Percentiles rank a stretch among this genome's conserved stretches.
Evolutionary conservation across 1,284 basidiomycete species (phyloP).

Genomic region (Cronartium quercuum): DNA sequence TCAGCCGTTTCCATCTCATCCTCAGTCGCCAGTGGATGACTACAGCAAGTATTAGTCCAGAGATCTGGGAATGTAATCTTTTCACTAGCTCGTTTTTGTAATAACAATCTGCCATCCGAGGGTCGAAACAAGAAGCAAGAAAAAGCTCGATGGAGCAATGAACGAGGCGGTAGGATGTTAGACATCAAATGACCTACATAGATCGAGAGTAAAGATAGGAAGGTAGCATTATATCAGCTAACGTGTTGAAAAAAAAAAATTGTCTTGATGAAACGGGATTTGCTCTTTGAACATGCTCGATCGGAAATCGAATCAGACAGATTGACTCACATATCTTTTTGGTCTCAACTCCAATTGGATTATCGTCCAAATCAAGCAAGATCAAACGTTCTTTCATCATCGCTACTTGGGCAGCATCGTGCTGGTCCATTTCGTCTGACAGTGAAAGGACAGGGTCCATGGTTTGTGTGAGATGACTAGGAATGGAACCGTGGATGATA

Average conservation of each 20-base stretch:
- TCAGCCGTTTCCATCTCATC: slow-evolving; percentile 67
- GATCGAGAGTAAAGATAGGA: not conserved
- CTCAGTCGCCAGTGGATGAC: slow-evolving; percentile 70
- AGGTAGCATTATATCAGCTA: not conserved
- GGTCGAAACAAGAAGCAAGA: slow-evolving; percentile 96
- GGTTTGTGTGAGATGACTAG: too few relatives aligned
- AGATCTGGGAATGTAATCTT: slow-evolving; percentile 99
- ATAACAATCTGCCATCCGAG: slow-evolving; percentile 82
- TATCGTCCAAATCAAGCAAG: slow-evolving; percentile 82
- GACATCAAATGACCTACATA: slow-evolving; percentile 89
- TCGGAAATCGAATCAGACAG: not conserved
- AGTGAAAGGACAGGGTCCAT: slow-evolving; percentile 2
- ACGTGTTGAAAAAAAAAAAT: too few relatives aligned
- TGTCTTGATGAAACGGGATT: too few relatives aligned
- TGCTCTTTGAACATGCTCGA: too few relatives aligned
- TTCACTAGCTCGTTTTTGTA: slow-evolving; percentile 89
- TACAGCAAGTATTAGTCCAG: slow-evolving; percentile 99
- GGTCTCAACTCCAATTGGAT: slow-evolving; percentile 78
- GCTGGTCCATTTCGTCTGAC: slow-evolving; percentile 40
- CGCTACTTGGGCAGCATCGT: slow-evolving; percentile 55
- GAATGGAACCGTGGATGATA: too few relatives aligned
- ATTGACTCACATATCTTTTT: slow-evolving; percentile 87
- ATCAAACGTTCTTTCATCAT: slow-evolving; percentile 94
- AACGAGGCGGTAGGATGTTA: slow-evolving; percentile 68
- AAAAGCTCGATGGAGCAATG: slow-evolving; percentile 94